phyloP scores from a whole-genome alignment of 2,329 filamentous ascomycete genomes.

The Sclerotinia sclerotiorum region DNA sequence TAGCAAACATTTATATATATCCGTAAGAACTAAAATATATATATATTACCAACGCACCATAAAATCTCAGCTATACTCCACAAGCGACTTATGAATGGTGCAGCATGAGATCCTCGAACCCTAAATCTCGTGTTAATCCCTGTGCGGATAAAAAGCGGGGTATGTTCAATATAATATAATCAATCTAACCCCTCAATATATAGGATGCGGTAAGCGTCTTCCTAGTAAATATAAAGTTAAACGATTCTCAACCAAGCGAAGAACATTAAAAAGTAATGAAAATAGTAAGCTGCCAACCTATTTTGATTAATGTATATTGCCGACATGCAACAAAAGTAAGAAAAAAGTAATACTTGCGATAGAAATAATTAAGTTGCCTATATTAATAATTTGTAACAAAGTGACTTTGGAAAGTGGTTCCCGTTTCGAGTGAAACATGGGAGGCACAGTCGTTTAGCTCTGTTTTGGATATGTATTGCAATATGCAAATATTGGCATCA shows the following conservation, averaged over 20 bases:
- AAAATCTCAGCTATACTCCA: not conserved
- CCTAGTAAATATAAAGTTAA: not conserved
- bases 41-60: not conserved
- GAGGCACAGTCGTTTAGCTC: not conserved
- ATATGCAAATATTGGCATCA: not conserved
- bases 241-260: not conserved
- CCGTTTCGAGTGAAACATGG: not conserved
- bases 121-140: slow-evolving; percentile 10
- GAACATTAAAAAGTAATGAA: not conserved
- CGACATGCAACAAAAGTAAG: slow-evolving; percentile 9
- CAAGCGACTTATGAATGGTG: not conserved
- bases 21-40: not conserved
- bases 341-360: not conserved
- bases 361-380: not conserved
- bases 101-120: not conserved
- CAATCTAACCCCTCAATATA: slow-evolving; percentile 9
- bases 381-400: not conserved
- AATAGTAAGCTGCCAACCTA: slow-evolving; percentile 7
- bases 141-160: slow-evolving; percentile 14
- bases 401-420: not conserved
- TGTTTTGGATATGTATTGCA: slow-evolving; percentile 3
- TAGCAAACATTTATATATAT: not conserved
- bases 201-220: slow-evolving; percentile 5
- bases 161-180: slow-evolving; percentile 13
- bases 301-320: slow-evolving; percentile 16